These are phyloP conservation scores for Inosperma sp. DNA, from an alignment of 768 basidiomycete species.

Conservation along the genomic window DNA sequence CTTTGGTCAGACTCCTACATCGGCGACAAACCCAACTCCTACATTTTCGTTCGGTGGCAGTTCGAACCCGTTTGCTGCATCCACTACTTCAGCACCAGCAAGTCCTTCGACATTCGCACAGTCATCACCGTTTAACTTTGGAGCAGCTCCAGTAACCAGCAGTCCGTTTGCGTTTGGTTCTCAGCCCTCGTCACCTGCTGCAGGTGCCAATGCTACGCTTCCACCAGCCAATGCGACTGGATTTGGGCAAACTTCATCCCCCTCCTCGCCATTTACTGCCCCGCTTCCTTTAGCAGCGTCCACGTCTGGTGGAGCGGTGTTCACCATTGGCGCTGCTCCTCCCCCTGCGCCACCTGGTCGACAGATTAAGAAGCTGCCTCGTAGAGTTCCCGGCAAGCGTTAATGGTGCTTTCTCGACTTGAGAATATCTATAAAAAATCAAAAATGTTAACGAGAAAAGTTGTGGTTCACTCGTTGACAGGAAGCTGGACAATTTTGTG, in stretches of 20 bases:
- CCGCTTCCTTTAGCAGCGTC: slow-evolving; percentile 33
- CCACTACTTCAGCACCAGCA: slow-evolving; percentile 44
- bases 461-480: not conserved
- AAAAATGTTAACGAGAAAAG: too few species aligned
- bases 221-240: slow-evolving; percentile 33
- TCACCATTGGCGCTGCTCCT: slow-evolving; percentile 62
- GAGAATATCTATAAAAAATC: not conserved
- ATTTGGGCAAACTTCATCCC: slow-evolving; percentile 36
- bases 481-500: too few species aligned
- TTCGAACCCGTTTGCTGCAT: slow-evolving; percentile 40
- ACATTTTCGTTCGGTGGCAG: slow-evolving; percentile 42
- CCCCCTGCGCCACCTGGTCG: slow-evolving; percentile 37
- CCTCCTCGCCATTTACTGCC: slow-evolving; percentile 44
- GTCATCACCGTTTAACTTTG: slow-evolving; percentile 44
- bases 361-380: slow-evolving; percentile 55
- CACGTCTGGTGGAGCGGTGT: slow-evolving; percentile 33
- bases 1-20: slow-evolving; percentile 38
- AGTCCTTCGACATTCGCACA: slow-evolving; percentile 58
- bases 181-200: slow-evolving; percentile 58
- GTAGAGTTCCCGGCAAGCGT: slow-evolving; percentile 40
- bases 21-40: slow-evolving; percentile 37
- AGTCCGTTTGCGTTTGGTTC: slow-evolving; percentile 48
- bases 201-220: slow-evolving; percentile 32
- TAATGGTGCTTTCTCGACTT: slow-evolving; percentile 13
- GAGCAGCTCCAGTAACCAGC: slow-evolving; percentile 33